Conservation (phyloP, 495 filamentous ascomycete genomes). For the Neurospora tetrasperma region DNA sequence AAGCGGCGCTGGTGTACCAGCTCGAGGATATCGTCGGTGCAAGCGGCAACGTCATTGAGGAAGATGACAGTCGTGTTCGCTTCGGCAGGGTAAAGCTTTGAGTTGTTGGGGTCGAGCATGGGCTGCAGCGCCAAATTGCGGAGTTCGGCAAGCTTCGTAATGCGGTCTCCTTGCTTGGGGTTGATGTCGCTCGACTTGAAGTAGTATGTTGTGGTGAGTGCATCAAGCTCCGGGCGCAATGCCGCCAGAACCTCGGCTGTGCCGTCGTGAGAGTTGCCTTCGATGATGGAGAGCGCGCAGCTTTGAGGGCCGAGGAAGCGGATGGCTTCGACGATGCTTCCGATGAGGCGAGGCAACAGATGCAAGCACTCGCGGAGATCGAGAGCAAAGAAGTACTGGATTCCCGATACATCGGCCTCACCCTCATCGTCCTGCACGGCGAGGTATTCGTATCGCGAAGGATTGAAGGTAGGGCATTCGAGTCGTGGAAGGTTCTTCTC, state of each 20-base stretch:
- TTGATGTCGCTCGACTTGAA: conserved; percentile 28
- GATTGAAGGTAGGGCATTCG: too few relatives aligned
- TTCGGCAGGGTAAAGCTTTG: too few relatives aligned
- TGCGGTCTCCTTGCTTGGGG: conserved; percentile 27
- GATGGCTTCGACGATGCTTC: too few relatives aligned
- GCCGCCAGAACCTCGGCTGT: conserved; percentile 38
- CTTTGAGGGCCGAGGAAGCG: too few relatives aligned
- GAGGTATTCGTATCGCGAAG: too few relatives aligned
- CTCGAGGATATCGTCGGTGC: conserved; percentile 45
- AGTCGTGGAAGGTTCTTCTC: too few relatives aligned
- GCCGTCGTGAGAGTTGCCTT: conserved; percentile 40
- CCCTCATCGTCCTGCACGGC: too few relatives aligned
- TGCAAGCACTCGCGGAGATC: too few relatives aligned
- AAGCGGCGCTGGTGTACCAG: conserved; percentile 32
- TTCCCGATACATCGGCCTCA: too few relatives aligned
- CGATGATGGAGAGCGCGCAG: too few relatives aligned
- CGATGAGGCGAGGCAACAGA: too few relatives aligned
- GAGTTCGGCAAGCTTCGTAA: conserved; percentile 32
- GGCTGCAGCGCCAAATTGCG: conserved; percentile 38
- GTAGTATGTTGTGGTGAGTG: conserved; percentile 25
- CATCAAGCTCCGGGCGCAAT: conserved; percentile 24
- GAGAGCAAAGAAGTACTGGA: too few relatives aligned
- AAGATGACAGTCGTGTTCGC: conserved; percentile 34
- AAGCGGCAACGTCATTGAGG: conserved; percentile 39
- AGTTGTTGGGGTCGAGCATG: conserved; percentile 15